A percentile compares a stretch with the other conserved stretches of the same genome.
Conservation (phyloP, 768 basidiomycete genomes). For the Exidia glandulosa region DNA sequence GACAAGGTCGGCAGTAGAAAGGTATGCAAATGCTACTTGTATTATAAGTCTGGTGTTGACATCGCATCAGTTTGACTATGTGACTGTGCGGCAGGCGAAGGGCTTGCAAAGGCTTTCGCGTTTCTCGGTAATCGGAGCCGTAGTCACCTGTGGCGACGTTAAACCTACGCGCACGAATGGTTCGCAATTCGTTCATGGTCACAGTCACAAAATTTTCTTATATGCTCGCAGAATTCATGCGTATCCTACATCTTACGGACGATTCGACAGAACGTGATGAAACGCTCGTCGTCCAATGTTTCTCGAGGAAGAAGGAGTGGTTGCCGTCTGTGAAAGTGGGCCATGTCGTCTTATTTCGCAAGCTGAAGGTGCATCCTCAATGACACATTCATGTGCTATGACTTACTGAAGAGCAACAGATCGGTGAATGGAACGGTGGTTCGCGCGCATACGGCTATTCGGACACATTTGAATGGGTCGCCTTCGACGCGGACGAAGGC, state of each 20-base stretch:
- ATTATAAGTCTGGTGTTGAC: neutral
- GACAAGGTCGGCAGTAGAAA: neutral
- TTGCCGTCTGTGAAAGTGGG: slow-evolving; percentile 1
- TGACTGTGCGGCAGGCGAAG: neutral
- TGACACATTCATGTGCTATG: neutral
- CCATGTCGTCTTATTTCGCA: slow-evolving; percentile 3
- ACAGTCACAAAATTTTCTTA: neutral
- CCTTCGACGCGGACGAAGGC: slow-evolving; percentile 2
- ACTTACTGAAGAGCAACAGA: neutral
- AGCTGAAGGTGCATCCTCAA: slow-evolving; percentile 2
- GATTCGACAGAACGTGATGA: neutral
- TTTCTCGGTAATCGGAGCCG: slow-evolving; percentile 1
- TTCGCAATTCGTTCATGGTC: neutral
- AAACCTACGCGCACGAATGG: slow-evolving; percentile 4
- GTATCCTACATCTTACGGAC: slow-evolving; percentile 2
- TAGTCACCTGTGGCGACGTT: neutral
- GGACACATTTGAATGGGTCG: slow-evolving; percentile 7
- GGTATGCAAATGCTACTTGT: neutral
- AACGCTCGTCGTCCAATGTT: neutral
- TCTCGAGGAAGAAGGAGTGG: neutral
- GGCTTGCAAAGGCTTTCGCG: neutral
- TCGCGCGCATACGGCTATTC: slow-evolving; percentile 3
- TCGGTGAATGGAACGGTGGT: neutral
- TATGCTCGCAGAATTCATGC: neutral
- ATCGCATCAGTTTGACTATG: neutral